Evolutionary conservation across 176 grass and related monocot species (phyloP).

Genomic region (Dactylis glomerata): DNA sequence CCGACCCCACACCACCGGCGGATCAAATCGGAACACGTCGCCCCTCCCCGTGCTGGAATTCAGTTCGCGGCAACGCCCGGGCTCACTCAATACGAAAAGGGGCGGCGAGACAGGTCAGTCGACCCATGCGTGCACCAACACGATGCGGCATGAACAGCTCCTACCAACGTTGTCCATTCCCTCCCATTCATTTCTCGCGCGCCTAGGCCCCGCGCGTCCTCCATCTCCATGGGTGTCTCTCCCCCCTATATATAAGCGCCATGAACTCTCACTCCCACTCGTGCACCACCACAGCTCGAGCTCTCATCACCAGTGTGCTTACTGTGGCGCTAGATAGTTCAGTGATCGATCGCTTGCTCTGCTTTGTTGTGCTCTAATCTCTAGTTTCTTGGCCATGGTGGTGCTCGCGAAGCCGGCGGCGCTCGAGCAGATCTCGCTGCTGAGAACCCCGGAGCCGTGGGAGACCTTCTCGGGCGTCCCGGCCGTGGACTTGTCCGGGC

Average conservation of each 20-base stretch:
- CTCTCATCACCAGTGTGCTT: neutral
- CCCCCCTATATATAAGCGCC: constrained; percentile 26
- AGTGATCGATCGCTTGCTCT: neutral
- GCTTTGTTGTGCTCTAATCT: neutral
- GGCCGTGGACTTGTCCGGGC: constrained; percentile 37
- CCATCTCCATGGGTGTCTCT: neutral
- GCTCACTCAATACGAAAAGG: neutral
- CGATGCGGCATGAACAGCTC: constrained; percentile 13
- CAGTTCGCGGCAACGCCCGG: neutral
- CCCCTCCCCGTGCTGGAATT: neutral
- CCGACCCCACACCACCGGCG: neutral
- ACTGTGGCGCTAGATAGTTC: neutral
- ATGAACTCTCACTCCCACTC: constrained; percentile 20
- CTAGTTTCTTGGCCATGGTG: constrained; percentile 50
- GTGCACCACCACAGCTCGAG: constrained; percentile 10
- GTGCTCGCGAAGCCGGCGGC: constrained; percentile 44
- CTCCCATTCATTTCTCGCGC: constrained; percentile 26
- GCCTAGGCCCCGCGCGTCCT: neutral
- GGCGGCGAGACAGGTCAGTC: neutral
- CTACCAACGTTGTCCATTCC: constrained; percentile 12
- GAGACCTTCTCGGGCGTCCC: constrained; percentile 29
- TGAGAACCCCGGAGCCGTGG: constrained; percentile 20
- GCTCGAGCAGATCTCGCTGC: constrained; percentile 58
- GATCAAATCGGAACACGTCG: neutral
- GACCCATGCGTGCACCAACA: neutral